phyloP scores from a whole-genome alignment of 768 basidiomycete genomes.

The Tricholoma sp. region DNA sequence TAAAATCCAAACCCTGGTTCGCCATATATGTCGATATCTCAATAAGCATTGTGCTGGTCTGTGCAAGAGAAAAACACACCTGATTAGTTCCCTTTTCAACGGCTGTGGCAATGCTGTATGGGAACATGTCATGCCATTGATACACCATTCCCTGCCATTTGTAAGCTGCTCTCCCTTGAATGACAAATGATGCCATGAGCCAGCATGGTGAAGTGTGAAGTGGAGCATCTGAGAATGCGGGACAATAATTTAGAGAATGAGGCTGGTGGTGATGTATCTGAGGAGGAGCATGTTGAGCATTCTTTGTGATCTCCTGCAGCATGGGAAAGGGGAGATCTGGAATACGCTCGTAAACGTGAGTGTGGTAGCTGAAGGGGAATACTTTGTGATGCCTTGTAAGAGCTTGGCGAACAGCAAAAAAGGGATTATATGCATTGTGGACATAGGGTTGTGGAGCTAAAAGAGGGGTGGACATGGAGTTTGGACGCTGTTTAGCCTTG shows the following conservation, averaged over 20 bases:
- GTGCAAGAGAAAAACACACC: slow-evolving; percentile 37
- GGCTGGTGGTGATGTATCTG: slow-evolving; percentile 10
- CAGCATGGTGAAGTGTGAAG: slow-evolving; percentile 39
- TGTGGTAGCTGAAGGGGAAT: slow-evolving; percentile 63
- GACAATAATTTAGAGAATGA: slow-evolving; percentile 1
- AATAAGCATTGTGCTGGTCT: slow-evolving; percentile 1
- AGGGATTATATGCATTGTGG: slow-evolving; percentile 68
- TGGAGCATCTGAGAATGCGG: slow-evolving; percentile 1
- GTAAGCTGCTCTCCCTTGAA: slow-evolving; percentile 48
- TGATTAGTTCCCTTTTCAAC: slow-evolving; percentile 88
- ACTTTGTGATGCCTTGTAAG: slow-evolving; percentile 63
- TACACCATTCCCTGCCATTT: slow-evolving; percentile 7
- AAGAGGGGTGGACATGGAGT: slow-evolving; percentile 15
- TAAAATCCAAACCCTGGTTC: too few species aligned
- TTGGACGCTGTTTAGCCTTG: slow-evolving; percentile 14
- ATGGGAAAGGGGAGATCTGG: slow-evolving; percentile 75
- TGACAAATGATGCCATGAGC: slow-evolving; percentile 91
- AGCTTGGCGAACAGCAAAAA: slow-evolving; percentile 93
- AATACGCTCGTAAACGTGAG: slow-evolving; percentile 51
- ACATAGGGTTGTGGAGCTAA: slow-evolving; percentile 13
- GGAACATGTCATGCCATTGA: slow-evolving; percentile 43
- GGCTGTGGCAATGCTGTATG: slow-evolving; percentile 92
- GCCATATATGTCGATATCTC: slow-evolving; percentile 91
- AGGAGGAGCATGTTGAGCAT: slow-evolving; percentile 10
- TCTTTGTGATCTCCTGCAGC: slow-evolving; percentile 63